A percentile compares a stretch with the other conserved stretches of the same genome.
Conservation (phyloP, 1,284 basidiomycete genomes). For the Exobasidium cylindrosporum region DNA sequence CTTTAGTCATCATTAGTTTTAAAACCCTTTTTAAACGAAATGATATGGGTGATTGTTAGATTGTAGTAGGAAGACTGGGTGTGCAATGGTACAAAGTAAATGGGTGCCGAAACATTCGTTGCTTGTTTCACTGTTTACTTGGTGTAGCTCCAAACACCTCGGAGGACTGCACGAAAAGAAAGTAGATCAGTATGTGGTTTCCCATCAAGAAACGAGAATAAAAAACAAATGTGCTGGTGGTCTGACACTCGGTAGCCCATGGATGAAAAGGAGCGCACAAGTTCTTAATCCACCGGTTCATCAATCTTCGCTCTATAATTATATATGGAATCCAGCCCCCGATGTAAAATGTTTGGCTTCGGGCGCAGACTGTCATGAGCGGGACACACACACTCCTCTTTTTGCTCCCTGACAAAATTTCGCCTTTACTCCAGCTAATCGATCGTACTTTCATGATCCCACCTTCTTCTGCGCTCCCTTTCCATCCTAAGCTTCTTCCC, state of each 20-base stretch:
- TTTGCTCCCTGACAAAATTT: background rate
- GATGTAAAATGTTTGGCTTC: background rate
- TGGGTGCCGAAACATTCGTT: background rate
- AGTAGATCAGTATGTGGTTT: too few species aligned
- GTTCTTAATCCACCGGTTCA: constrained; percentile 47
- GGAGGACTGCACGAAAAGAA: constrained; percentile 31
- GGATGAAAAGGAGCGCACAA: constrained; percentile 32
- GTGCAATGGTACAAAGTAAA: background rate
- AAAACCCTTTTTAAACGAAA: too few species aligned
- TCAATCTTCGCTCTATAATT: constrained; percentile 42
- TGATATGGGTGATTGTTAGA: too few species aligned
- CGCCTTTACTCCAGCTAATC: background rate
- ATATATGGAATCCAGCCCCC: constrained; percentile 47
- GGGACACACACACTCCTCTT: too few species aligned
- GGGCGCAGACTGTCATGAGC: constrained; percentile 47
- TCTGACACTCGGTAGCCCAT: constrained; percentile 51
- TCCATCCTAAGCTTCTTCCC: background rate
- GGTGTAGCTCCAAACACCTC: constrained; percentile 45
- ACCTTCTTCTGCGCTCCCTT: background rate
- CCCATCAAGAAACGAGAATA: background rate
- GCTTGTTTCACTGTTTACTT: too few species aligned
- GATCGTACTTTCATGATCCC: background rate
- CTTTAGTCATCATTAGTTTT: too few species aligned
- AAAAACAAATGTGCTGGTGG: constrained; percentile 38
- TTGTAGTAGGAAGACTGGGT: background rate